Evolutionary conservation across 2,329 filamentous ascomycete species (phyloP).

Genomic region (Fusarium incarnatum): DNA sequence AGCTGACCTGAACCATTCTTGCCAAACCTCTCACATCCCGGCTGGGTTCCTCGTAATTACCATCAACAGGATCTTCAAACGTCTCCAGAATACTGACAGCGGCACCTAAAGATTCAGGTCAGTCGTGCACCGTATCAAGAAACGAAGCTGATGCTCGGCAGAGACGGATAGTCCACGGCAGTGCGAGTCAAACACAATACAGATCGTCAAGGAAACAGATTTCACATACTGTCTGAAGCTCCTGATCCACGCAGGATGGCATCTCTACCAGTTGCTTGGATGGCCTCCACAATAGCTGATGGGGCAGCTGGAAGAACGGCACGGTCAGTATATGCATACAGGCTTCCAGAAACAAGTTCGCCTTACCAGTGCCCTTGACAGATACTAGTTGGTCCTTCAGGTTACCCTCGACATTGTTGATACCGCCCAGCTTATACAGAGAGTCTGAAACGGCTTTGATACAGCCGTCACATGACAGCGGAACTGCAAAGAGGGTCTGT

Average conservation of each 20-base stretch:
- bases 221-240: slow-evolving; percentile 78
- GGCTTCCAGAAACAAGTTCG: slow-evolving; percentile 1
- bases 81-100: slow-evolving; percentile 98
- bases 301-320: slow-evolving; percentile 71
- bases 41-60: slow-evolving; percentile 52
- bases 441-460: slow-evolving; percentile 86
- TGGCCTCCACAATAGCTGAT: slow-evolving; percentile 87
- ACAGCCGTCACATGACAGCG: slow-evolving; percentile 90
- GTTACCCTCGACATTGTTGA: slow-evolving; percentile 84
- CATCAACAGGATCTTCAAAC: slow-evolving; percentile 68
- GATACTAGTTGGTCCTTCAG: slow-evolving; percentile 85
- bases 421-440: slow-evolving; percentile 80
- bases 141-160: not conserved
- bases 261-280: slow-evolving; percentile 90
- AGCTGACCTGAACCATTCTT: slow-evolving; percentile 91
- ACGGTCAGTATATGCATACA: slow-evolving; percentile 21
- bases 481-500: slow-evolving; percentile 94
- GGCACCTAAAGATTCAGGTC: slow-evolving; percentile 64
- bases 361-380: slow-evolving; percentile 82
- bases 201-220: slow-evolving; percentile 10
- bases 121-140: slow-evolving; percentile 5
- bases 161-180: not conserved
- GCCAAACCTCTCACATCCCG: slow-evolving; percentile 84
- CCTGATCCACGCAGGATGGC: slow-evolving; percentile 93
- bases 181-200: not conserved